Evolutionary conservation across 345 rosid genomes (phyloP).

Genomic region (Citrus glauca): DNA sequence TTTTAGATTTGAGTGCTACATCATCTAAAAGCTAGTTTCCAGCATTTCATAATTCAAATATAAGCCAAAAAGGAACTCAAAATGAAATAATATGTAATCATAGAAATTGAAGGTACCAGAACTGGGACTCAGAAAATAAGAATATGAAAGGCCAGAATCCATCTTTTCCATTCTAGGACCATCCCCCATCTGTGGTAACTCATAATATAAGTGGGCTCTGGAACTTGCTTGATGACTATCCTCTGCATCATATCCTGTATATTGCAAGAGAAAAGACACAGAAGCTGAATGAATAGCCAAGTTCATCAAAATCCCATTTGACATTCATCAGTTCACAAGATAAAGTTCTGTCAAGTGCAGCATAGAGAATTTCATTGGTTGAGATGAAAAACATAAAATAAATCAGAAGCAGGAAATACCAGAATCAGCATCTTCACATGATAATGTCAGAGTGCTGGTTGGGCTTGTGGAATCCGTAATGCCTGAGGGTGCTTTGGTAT

Average conservation of each 20-base stretch:
- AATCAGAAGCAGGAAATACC: slow-evolving; percentile 38
- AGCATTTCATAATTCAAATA: background rate
- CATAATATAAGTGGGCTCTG: slow-evolving; percentile 26
- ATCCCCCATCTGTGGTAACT: slow-evolving; percentile 38
- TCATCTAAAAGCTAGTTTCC: background rate
- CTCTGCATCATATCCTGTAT: slow-evolving; percentile 42
- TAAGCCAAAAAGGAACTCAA: background rate
- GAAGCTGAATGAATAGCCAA: slow-evolving; percentile 16
- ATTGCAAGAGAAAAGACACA: slow-evolving; percentile 12
- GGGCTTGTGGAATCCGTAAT: slow-evolving; percentile 77
- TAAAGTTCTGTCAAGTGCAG: background rate
- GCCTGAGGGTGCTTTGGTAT: slow-evolving; percentile 42
- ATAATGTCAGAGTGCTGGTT: slow-evolving; percentile 64
- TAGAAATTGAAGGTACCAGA: slow-evolving; percentile 23
- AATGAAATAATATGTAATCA: background rate
- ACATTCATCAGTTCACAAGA: background rate
- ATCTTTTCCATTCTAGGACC: slow-evolving; percentile 23
- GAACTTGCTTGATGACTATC: slow-evolving; percentile 64
- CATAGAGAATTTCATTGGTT: background rate
- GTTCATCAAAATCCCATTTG: background rate
- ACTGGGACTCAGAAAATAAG: slow-evolving; percentile 24
- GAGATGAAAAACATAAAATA: background rate
- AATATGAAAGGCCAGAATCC: slow-evolving; percentile 24
- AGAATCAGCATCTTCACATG: slow-evolving; percentile 85
- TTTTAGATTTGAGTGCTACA: slow-evolving; percentile 14